phyloP scores from a whole-genome alignment of 805 yeast species.

The Phaffomyces opuntiae region DNA sequence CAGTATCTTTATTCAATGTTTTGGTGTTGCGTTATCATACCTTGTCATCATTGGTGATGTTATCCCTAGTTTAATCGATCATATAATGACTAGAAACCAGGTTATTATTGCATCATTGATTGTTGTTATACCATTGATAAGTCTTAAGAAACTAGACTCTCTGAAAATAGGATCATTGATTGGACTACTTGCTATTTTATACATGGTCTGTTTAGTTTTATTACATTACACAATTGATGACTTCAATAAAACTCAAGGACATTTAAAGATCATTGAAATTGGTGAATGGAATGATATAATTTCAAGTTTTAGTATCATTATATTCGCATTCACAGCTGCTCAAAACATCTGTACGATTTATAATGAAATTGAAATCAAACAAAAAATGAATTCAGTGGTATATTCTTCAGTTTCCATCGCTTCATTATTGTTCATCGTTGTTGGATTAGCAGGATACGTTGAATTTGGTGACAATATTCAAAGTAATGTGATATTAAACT shows the following conservation, averaged over 20 bases:
- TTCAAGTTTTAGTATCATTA: conserved; percentile 65
- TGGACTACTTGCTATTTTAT: conserved; percentile 60
- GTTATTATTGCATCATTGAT: conserved; percentile 43
- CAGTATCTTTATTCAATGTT: conserved; percentile 71
- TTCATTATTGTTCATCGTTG: conserved; percentile 48
- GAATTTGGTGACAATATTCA: conserved; percentile 60
- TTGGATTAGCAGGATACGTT: conserved; percentile 64
- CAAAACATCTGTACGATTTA: conserved; percentile 75
- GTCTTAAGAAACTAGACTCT: conserved; percentile 55
- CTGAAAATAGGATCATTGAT: conserved; percentile 66
- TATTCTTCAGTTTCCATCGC: conserved; percentile 45
- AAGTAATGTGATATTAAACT: conserved; percentile 68
- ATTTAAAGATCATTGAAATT: conserved; percentile 33
- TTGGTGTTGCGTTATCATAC: conserved; percentile 69
- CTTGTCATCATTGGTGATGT: conserved; percentile 71
- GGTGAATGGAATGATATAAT: conserved; percentile 39
- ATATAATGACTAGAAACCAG: conserved; percentile 23
- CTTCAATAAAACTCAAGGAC: conserved; percentile 38
- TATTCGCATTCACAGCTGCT: conserved; percentile 77
- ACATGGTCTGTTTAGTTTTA: conserved; percentile 49
- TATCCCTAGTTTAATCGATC: conserved; percentile 56
- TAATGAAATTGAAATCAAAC: conserved; percentile 55
- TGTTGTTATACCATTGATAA: conserved; percentile 58
- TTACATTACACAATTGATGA: conserved; percentile 41
- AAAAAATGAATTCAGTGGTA: conserved; percentile 44